phyloP scores from a whole-genome alignment of 192 early-diverging fungal species.

The Funneliformis mosseae region DNA sequence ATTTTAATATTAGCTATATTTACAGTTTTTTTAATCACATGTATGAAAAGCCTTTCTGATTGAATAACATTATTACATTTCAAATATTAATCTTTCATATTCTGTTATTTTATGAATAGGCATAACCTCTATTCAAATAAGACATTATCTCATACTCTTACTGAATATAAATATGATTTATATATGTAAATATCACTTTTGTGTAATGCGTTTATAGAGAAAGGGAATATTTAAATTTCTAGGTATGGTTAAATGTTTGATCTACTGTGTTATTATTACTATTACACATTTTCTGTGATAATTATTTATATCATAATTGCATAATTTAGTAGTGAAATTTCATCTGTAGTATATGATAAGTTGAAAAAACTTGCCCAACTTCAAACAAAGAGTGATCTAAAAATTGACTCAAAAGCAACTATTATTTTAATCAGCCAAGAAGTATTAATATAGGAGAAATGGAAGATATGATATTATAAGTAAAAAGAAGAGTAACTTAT shows the following conservation, averaged over 20 bases:
- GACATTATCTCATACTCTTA: background rate
- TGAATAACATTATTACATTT: background rate
- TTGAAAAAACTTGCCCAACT: conserved; percentile 19
- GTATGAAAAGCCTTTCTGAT: background rate
- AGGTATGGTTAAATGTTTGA: too few relatives aligned
- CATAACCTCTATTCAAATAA: conserved; percentile 6
- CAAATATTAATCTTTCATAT: background rate
- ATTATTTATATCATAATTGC: background rate
- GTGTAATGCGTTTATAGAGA: background rate
- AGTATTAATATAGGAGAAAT: conserved; percentile 13
- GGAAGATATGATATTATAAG: background rate
- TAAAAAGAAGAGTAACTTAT: background rate
- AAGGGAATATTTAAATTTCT: background rate
- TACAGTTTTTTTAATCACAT: conserved; percentile 12
- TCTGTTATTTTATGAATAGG: background rate
- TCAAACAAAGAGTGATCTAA: conserved; percentile 11
- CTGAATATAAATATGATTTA: conserved; percentile 4
- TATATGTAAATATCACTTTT: background rate
- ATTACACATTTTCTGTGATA: background rate
- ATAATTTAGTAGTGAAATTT: conserved; percentile 14
- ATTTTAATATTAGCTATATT: background rate
- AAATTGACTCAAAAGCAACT: background rate
- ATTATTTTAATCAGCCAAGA: conserved; percentile 9
- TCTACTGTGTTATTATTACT: background rate
- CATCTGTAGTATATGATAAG: background rate